Evolutionary conservation across 257 asterid species (phyloP).

Genomic region (Nicotiana noctiflora): DNA sequence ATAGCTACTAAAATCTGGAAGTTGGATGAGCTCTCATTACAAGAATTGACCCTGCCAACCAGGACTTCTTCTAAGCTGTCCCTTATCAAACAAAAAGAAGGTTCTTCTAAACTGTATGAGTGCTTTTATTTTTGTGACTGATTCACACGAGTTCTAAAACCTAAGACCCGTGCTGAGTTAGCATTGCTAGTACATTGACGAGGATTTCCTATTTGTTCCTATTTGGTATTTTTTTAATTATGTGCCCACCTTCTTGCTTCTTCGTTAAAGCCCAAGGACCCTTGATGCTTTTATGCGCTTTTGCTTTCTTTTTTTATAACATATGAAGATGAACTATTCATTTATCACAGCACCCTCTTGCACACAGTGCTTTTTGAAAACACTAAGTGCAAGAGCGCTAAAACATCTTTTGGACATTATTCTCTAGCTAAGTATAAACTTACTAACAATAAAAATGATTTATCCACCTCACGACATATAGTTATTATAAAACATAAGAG

Average conservation of each 20-base stretch:
- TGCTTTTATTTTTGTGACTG: background rate
- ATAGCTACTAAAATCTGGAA: background rate
- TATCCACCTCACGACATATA: background rate
- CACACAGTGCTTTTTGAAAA: background rate
- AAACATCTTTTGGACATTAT: background rate
- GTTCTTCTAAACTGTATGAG: background rate
- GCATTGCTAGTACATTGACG: background rate
- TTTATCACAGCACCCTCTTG: background rate
- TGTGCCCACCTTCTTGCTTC: background rate
- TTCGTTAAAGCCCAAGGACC: background rate
- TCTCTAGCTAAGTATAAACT: background rate
- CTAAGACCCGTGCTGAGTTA: constrained; percentile 1
- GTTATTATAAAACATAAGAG: background rate
- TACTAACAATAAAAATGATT: background rate
- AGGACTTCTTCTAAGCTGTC: background rate
- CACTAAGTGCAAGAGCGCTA: constrained; percentile 1
- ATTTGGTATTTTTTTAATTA: background rate
- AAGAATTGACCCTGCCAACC: background rate
- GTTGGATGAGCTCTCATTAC: background rate
- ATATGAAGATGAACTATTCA: background rate
- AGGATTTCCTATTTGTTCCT: background rate
- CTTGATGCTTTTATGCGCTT: background rate
- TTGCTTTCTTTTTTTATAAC: background rate
- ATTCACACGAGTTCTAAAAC: background rate
- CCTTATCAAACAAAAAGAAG: too few relatives aligned